Evolutionary conservation across 305 asterid species (phyloP).

Genomic region (Rubia occidens): DNA sequence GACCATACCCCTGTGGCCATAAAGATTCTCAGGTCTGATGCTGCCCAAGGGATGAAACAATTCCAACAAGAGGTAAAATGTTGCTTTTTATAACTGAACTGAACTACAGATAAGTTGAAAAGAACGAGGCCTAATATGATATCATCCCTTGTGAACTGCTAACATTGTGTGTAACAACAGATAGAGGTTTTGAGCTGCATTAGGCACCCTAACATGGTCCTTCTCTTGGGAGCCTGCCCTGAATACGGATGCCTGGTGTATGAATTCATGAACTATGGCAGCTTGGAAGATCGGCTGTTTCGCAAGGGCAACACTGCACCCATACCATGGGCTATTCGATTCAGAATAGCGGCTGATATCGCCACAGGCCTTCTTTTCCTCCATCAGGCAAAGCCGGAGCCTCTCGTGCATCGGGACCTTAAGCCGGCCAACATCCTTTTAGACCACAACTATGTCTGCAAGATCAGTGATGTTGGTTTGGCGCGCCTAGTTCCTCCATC

Average conservation of each 20-base stretch:
- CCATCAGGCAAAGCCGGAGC: constrained; percentile 67
- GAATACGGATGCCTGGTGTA: constrained; percentile 74
- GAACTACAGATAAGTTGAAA: not conserved
- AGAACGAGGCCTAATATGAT: not conserved
- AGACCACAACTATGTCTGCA: constrained; percentile 49
- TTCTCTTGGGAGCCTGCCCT: constrained; percentile 74
- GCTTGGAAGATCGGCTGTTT: constrained; percentile 63
- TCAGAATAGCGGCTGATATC: constrained; percentile 55
- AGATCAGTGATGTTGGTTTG: constrained; percentile 62
- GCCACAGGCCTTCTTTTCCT: constrained; percentile 63
- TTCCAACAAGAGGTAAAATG: constrained; percentile 68
- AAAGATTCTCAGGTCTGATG: constrained; percentile 66
- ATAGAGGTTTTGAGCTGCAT: constrained; percentile 63
- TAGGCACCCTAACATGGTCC: constrained; percentile 81
- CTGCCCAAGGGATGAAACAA: constrained; percentile 62
- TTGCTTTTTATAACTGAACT: not conserved
- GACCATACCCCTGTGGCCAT: constrained; percentile 80
- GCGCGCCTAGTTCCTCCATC: constrained; percentile 62
- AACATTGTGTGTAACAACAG: constrained; percentile 22
- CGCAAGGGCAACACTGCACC: constrained; percentile 64
- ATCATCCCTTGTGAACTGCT: not conserved
- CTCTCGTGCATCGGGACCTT: constrained; percentile 63
- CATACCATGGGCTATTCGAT: constrained; percentile 53
- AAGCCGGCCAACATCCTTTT: constrained; percentile 61
- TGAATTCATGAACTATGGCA: constrained; percentile 67